phyloP scores from a whole-genome alignment of 345 rosid genomes.

The Acer negundo region DNA sequence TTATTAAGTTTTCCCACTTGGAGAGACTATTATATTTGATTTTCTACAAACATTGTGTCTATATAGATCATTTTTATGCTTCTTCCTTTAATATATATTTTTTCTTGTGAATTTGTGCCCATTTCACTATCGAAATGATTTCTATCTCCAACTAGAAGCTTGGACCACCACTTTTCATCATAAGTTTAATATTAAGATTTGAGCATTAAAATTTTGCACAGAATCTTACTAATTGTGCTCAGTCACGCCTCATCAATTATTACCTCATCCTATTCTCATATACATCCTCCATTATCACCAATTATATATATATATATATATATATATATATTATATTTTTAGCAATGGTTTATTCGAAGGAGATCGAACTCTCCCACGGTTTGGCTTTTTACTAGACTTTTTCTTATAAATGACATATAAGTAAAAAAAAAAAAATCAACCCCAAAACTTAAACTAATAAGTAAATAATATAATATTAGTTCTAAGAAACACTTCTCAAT shows the following conservation, averaged over 20 bases:
- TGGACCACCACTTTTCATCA: slow-evolving; percentile 54
- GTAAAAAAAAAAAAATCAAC: neutral
- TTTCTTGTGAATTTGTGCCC: slow-evolving; percentile 1
- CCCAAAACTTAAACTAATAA: neutral
- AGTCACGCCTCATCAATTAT: slow-evolving; percentile 1
- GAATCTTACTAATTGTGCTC: slow-evolving; percentile 29
- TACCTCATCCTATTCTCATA: neutral
- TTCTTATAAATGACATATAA: too few relatives aligned
- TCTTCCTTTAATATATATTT: neutral
- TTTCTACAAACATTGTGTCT: neutral
- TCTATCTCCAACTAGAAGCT: slow-evolving; percentile 37
- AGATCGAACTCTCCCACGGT: too few relatives aligned
- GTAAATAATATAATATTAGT: too few relatives aligned
- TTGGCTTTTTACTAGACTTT: too few relatives aligned
- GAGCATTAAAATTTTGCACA: slow-evolving; percentile 32
- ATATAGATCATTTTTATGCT: too few relatives aligned
- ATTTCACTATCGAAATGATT: slow-evolving; percentile 36
- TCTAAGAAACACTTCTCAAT: too few relatives aligned
- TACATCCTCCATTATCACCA: neutral
- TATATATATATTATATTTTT: too few relatives aligned
- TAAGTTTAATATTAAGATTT: slow-evolving; percentile 24
- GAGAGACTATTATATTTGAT: neutral
- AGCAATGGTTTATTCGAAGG: neutral
- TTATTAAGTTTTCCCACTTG: slow-evolving; percentile 1
- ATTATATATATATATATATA: too few relatives aligned